Evolutionary conservation across 371 early-diverging fungal genomes (phyloP), one percentile per base, ranked within the genome.

Genomic region (Quaeritorhiza haematococci): DNA sequence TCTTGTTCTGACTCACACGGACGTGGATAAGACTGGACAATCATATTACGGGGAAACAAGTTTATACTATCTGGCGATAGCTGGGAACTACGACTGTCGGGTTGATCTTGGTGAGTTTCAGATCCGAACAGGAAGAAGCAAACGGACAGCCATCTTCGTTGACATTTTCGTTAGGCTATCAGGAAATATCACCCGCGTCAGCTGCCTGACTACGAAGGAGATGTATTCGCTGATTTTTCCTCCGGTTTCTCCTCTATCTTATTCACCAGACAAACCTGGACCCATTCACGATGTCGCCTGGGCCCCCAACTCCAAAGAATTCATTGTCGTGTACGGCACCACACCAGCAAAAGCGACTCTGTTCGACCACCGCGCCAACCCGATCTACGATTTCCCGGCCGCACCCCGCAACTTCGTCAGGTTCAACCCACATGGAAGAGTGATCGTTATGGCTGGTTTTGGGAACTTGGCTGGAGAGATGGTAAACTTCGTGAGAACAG

Each of bases 1-100:
- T 35, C 79, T 96, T 52, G 91, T 91, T 19, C 78, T 93, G 69
- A 91, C 96, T 2, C 88, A 88, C 51, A 94, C 96, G 17, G 98
- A 98, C 44, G 91, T 93, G 24, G 96, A 96, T 72, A 87, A 85
- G 66, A 90, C 95, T 13, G 93, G 93, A 62, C 86, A 92, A 67
- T 90, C 91, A 23, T 98, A 98, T 77, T 98, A 98, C 69, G 98
- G 98, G 56, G 93, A 96, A 66, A 92, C 91, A 43, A 86, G 85
- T 47, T 75, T 98, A 61, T 94, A 92, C 72, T 94, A 88, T 56
- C 72, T 98, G 55, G 80, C 95, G 8, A 88, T 88, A 1, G 86
- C 89, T 33, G 95, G 94, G n/a, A 91, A 84, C 67, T 93, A 85
- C 73, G 95, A 95, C 73, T 89, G 92, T 68, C 83, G 89, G 59